Conservation (phyloP, 495 filamentous ascomycete species). For the Aspergillus carlsbadensis region DNA sequence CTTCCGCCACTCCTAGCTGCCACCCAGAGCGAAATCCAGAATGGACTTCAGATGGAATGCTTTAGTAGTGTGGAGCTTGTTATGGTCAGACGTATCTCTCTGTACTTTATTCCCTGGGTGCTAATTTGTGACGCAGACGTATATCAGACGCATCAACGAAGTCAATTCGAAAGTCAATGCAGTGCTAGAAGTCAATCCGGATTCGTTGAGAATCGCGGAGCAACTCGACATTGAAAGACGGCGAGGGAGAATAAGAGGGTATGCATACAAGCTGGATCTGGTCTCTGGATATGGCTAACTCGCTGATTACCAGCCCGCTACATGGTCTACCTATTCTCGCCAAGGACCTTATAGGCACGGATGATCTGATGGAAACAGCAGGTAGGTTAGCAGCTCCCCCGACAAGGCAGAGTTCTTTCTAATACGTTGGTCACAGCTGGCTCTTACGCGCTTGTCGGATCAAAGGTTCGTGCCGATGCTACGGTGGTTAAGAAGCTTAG, state of each 20-base stretch:
- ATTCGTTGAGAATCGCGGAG: constrained; percentile 50
- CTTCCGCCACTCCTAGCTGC: constrained; percentile 42
- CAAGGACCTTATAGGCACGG: constrained; percentile 67
- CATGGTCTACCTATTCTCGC: constrained; percentile 69
- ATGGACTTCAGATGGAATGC: constrained; percentile 46
- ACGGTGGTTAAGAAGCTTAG: constrained; percentile 47
- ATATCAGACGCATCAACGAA: constrained; percentile 51
- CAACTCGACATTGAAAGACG: constrained; percentile 52
- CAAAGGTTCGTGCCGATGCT: constrained; percentile 46
- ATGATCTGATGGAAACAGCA: constrained; percentile 63
- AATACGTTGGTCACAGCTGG: constrained; percentile 40
- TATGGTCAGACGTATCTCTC: constrained; percentile 28
- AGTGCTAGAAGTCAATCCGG: constrained; percentile 59
- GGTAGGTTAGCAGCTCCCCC: constrained; percentile 23
- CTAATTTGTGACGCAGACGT: constrained; percentile 33
- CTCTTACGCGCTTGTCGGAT: constrained; percentile 54
- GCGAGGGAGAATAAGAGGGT: constrained; percentile 43
- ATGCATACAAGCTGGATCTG: constrained; percentile 1
- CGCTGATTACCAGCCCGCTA: constrained; percentile 39
- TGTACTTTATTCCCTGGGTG: not conserved
- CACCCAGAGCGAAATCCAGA: constrained; percentile 50
- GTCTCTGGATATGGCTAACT: not conserved
- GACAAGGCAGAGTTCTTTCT: constrained; percentile 17
- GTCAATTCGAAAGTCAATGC: constrained; percentile 50
- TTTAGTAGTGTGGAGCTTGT: constrained; percentile 62